Base-by-base conservation (phyloP, 73 alveolate genomes). In the Loxodes magnus region DNA sequence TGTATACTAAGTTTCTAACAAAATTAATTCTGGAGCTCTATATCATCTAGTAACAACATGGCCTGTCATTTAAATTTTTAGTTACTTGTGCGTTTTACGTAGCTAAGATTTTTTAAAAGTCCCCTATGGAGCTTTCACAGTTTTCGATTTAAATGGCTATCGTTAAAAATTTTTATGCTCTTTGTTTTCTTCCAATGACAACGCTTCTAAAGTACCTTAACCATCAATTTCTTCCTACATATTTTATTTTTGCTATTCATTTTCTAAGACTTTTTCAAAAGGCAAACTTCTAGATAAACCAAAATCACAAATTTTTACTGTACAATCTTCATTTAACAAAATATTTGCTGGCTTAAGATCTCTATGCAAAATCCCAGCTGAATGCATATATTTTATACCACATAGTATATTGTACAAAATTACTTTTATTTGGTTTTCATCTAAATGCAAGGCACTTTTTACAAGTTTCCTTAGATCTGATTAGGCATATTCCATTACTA, bases 31-130 rank as follows among this genome's bases (percentile, higher is more conserved):
- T 5, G 98, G 98, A 3, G 98, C 98, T 64, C 98, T 58, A 44
- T 90, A 90, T 96, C 98, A 90, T 48, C 98, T 67, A 31, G 98
- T 87, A 38, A 90, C 98, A 9, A 90, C 98, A 66, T 90, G 98
- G n/a, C 89, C 98, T 23, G 95, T 83, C 51, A 83, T 65, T 50
- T 77, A 91, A 42, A 88, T 56, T 60, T 72, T 79, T 48, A 68
- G 54, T 31, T 9, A n/a, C n/a, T n/a, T n/a, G n/a, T n/a, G n/a
- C n/a, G n/a, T n/a, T n/a, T n/a, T n/a, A n/a, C n/a, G n/a, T n/a
- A n/a, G n/a, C n/a, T n/a, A n/a, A n/a, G n/a, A n/a, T n/a, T n/a
- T n/a, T n/a, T n/a, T n/a, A n/a, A n/a, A n/a, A n/a, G n/a, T n/a
- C n/a, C n/a, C n/a, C n/a, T n/a, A n/a, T n/a, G n/a, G n/a, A n/a